These are phyloP conservation scores for Fonsecaea pedrosoi DNA, from an alignment of 2,329 filamentous ascomycete genomes.

Conservation along the genomic window DNA sequence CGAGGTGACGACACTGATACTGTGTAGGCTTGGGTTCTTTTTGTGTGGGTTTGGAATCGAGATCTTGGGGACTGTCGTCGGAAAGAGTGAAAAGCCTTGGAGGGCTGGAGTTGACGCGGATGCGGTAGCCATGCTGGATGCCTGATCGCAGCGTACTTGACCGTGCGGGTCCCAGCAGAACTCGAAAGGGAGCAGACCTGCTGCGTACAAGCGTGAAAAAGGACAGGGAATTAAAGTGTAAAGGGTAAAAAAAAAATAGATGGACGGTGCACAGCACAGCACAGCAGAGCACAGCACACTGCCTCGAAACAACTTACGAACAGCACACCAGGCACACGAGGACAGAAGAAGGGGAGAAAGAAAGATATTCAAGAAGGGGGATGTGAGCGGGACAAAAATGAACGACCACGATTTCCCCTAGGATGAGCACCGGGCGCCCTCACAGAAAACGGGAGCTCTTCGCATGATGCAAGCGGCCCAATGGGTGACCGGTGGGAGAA, in stretches of 20 bases:
- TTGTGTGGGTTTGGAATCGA: constrained; percentile 38
- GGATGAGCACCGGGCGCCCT: constrained; percentile 5
- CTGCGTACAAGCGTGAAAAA: constrained; percentile 17
- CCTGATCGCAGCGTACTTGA: constrained; percentile 18
- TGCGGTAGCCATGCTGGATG: constrained; percentile 29
- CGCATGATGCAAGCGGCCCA: constrained; percentile 20
- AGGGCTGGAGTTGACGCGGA: constrained; percentile 8
- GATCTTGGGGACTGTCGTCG: constrained; percentile 37
- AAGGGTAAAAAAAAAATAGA: constrained; percentile 16
- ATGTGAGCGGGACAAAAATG: constrained; percentile 13
- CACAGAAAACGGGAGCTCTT: constrained; percentile 14
- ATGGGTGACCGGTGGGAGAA: constrained; percentile 23
- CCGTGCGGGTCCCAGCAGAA: constrained; percentile 14
- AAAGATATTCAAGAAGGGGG: constrained; percentile 18
- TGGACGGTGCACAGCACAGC: constrained; percentile 12
- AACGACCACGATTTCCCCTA: neutral
- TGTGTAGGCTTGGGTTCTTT: constrained; percentile 37
- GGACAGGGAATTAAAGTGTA: constrained; percentile 18
- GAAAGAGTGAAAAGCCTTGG: constrained; percentile 37
- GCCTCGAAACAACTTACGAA: constrained; percentile 26
- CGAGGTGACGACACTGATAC: constrained; percentile 27
- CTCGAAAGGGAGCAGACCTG: constrained; percentile 28
- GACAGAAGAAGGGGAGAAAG: constrained; percentile 25
- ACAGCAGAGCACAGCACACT: constrained; percentile 8
- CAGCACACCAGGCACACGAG: constrained; percentile 21